Evolutionary conservation across 176 grass and related monocot species (phyloP).

Genomic region (Raddia distichophylla): DNA sequence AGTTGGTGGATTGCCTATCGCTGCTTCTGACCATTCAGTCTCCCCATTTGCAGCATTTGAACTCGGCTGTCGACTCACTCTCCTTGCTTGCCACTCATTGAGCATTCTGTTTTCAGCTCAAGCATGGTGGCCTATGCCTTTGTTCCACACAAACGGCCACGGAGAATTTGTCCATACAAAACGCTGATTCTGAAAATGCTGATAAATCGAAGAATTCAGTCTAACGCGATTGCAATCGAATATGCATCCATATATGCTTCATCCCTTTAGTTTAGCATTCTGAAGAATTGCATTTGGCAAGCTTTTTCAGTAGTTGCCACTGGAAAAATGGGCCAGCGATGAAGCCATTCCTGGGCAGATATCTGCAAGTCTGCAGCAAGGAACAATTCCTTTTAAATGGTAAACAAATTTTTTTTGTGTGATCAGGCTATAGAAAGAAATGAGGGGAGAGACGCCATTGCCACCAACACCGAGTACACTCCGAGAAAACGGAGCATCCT

Average conservation of each 20-base stretch:
- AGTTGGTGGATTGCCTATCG: slow-evolving; percentile 21
- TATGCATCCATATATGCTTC: slow-evolving; percentile 15
- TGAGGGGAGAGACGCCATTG: neutral
- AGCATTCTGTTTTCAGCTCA: slow-evolving; percentile 25
- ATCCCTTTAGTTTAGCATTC: neutral
- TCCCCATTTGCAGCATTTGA: slow-evolving; percentile 14
- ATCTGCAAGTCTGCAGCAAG: neutral
- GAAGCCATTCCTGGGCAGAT: neutral
- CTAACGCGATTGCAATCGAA: neutral
- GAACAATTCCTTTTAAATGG: slow-evolving; percentile 8
- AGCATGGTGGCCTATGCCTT: neutral
- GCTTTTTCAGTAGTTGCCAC: neutral
- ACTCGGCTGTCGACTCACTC: neutral
- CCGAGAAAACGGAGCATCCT: too few species aligned
- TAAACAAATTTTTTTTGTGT: slow-evolving; percentile 13
- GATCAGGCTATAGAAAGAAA: slow-evolving; percentile 21
- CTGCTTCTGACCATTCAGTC: slow-evolving; percentile 25
- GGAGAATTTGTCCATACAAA: neutral
- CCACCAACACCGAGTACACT: neutral
- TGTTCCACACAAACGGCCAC: neutral
- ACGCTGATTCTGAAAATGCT: neutral
- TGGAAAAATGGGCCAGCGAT: neutral
- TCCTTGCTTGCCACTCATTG: slow-evolving; percentile 14
- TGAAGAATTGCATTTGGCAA: neutral
- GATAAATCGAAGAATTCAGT: neutral